Evolutionary conservation across 345 rosid genomes (phyloP).

Genomic region (Turritis glabra): DNA sequence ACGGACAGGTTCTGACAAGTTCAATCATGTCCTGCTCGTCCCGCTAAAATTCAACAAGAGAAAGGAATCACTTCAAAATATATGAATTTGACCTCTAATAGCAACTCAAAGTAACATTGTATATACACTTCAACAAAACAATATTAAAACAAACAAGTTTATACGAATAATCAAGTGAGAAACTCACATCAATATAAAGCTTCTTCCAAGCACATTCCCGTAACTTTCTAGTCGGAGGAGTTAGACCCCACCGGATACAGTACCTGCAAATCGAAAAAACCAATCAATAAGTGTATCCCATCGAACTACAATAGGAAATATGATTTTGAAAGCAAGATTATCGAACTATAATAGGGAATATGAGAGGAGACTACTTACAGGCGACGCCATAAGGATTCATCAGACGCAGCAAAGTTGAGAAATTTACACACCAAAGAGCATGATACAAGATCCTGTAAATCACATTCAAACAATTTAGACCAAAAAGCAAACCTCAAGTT

Average conservation of each 20-base stretch:
- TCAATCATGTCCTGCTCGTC: constrained; percentile 83
- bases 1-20: constrained; percentile 72
- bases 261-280: constrained; percentile 54
- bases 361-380: constrained; percentile 64
- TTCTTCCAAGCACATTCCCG: constrained; percentile 90
- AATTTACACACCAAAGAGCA: constrained; percentile 82
- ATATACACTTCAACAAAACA: neutral
- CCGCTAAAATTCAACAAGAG: constrained; percentile 53
- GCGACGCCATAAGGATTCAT: constrained; percentile 95
- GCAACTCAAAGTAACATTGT: constrained; percentile 2
- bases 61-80: neutral
- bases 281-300: neutral
- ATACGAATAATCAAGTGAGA: neutral
- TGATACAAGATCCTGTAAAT: constrained; percentile 75
- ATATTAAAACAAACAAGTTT: neutral
- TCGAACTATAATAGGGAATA: neutral
- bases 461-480: constrained; percentile 9
- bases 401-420: constrained; percentile 73
- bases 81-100: constrained; percentile 1
- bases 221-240: constrained; percentile 57
- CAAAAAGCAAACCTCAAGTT: neutral
- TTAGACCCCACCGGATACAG: constrained; percentile 80
- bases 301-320: neutral
- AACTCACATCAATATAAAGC: constrained; percentile 78
- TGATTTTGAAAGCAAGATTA: neutral